Conservation (phyloP, 2,329 filamentous ascomycete species). For the Botrytis fabae region DNA sequence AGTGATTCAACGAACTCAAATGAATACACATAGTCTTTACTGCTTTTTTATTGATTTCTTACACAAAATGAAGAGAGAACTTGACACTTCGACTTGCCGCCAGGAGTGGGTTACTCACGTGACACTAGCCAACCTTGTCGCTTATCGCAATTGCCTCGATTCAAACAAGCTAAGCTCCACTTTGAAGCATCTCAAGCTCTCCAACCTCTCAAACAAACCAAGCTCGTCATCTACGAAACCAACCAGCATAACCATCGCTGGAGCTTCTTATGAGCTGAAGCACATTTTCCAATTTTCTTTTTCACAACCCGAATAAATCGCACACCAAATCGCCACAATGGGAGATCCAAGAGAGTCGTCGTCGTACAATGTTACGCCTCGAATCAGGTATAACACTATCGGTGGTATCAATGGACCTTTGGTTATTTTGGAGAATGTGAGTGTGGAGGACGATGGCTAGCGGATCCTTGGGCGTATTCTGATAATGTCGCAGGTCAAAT, state of each 20-base stretch:
- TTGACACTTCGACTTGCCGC: neutral
- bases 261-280: slow-evolving; percentile 25
- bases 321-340: slow-evolving; percentile 33
- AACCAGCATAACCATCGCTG: slow-evolving; percentile 19
- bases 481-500: slow-evolving; percentile 76
- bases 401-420: slow-evolving; percentile 96
- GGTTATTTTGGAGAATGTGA: slow-evolving; percentile 94
- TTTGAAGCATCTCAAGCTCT: slow-evolving; percentile 24
- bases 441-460: slow-evolving; percentile 40
- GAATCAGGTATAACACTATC: slow-evolving; percentile 96
- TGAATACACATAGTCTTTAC: neutral
- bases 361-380: slow-evolving; percentile 56
- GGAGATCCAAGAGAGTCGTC: slow-evolving; percentile 43
- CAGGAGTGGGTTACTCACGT: neutral
- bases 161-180: slow-evolving; percentile 24
- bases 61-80: neutral
- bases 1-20: neutral
- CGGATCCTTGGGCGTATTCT: slow-evolving; percentile 24
- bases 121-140: slow-evolving; percentile 13
- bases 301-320: slow-evolving; percentile 1
- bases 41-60: neutral
- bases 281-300: neutral
- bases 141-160: slow-evolving; percentile 28
- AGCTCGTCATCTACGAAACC: slow-evolving; percentile 19
- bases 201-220: slow-evolving; percentile 24